phyloP scores from a whole-genome alignment of 2,329 filamentous ascomycete genomes.

The Microdochium paspali region DNA sequence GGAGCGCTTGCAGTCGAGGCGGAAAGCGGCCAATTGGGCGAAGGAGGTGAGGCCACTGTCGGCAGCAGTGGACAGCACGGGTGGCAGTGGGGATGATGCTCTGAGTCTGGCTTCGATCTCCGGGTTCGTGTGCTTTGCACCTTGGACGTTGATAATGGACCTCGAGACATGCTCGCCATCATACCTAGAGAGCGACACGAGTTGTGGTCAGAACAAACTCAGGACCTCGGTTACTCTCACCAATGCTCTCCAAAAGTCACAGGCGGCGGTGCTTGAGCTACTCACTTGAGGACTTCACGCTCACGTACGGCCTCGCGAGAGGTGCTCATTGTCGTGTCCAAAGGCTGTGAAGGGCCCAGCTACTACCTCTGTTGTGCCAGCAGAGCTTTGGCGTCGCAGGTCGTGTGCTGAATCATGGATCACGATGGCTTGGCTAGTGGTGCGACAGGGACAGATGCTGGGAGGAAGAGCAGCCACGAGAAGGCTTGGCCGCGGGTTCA shows the following conservation, averaged over 20 bases:
- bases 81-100: not conserved
- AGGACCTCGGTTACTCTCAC: too few relatives aligned
- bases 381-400: not conserved
- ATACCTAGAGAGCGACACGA: not conserved
- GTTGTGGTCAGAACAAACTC: not conserved
- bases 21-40: slow-evolving; percentile 16
- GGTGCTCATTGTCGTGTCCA: not conserved
- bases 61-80: not conserved
- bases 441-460: not conserved
- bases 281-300: not conserved
- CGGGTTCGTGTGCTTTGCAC: not conserved
- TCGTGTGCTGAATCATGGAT: not conserved
- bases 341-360: not conserved
- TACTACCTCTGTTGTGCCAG: not conserved
- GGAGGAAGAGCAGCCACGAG: not conserved
- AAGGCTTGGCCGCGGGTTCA: not conserved
- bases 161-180: not conserved
- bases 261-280: not conserved
- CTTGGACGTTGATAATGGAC: not conserved
- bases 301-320: not conserved
- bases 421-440: not conserved
- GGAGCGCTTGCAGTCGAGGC: slow-evolving; percentile 11
- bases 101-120: not conserved
- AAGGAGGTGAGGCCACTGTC: slow-evolving; percentile 10
- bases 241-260: too few relatives aligned